Percentiles rank a stretch among this genome's conserved stretches.
Conservation (phyloP, 2,329 filamentous ascomycete species). For the Coniochaeta ligniaria region DNA sequence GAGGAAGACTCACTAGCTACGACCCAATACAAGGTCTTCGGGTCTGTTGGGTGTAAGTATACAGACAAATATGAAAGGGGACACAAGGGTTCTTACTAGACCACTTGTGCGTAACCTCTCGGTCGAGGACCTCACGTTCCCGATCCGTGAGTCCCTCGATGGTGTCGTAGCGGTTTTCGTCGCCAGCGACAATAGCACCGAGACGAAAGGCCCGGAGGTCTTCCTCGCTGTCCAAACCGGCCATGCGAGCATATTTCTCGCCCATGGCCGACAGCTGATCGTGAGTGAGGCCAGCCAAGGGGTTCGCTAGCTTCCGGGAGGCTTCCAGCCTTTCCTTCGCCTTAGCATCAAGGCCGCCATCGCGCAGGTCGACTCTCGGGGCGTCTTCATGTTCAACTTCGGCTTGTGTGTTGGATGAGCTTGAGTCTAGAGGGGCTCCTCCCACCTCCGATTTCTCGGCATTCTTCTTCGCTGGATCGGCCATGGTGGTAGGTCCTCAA, state of each 20-base stretch:
- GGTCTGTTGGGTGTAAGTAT: conserved; percentile 33
- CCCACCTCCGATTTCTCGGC: not conserved
- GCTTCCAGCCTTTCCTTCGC: conserved; percentile 23
- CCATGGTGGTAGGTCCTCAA: not conserved
- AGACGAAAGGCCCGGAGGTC: conserved; percentile 53
- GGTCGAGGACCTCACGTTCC: conserved; percentile 49
- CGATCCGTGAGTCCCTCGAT: conserved; percentile 46
- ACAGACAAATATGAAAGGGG: not conserved
- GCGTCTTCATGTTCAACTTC: conserved; percentile 8
- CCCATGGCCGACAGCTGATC: conserved; percentile 48
- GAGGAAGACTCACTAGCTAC: conserved; percentile 38
- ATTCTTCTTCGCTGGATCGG: not conserved
- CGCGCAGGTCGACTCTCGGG: not conserved
- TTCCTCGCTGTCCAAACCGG: conserved; percentile 46
- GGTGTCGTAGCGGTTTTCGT: conserved; percentile 39
- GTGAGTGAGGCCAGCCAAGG: conserved; percentile 28
- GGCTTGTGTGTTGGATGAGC: not conserved
- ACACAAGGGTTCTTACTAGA: conserved; percentile 19
- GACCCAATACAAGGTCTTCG: conserved; percentile 47
- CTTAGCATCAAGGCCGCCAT: conserved; percentile 10
- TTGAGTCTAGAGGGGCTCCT: not conserved
- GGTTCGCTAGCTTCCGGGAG: conserved; percentile 30
- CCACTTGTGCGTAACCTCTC: conserved; percentile 62
- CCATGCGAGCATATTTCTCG: conserved; percentile 47
- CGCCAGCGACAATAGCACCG: conserved; percentile 50